Percentiles rank a stretch among this genome's conserved stretches.
phyloP scores from a whole-genome alignment of 352 stramenopile genomes.

The Pythium aquatile region DNA sequence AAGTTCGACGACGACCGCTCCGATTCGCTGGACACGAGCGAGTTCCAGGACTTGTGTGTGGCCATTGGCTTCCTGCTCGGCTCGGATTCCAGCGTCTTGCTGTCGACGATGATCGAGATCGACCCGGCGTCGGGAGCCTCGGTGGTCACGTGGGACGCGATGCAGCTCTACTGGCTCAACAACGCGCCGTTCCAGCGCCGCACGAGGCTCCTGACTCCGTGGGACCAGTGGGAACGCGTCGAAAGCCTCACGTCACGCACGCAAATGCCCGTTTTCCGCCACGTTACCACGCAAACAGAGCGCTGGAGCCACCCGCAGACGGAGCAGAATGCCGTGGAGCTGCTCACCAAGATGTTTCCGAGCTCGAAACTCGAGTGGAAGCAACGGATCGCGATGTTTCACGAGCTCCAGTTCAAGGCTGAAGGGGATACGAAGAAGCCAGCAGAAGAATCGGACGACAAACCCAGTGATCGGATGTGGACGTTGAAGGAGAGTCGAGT shows the following conservation, averaged over 20 bases:
- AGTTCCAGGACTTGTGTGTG: conserved; percentile 68
- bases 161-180: conserved; percentile 47
- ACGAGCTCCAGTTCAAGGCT: conserved; percentile 42
- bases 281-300: conserved; percentile 37
- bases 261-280: conserved; percentile 31
- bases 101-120: conserved; percentile 42
- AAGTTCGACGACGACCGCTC: conserved; percentile 63
- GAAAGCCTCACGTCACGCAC: conserved; percentile 33
- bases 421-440: conserved; percentile 4
- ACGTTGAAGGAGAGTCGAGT: conserved; percentile 27
- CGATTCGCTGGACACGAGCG: conserved; percentile 38
- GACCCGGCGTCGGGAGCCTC: conserved; percentile 33
- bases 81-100: conserved; percentile 16
- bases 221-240: conserved; percentile 42
- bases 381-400: conserved; percentile 49
- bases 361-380: conserved; percentile 54
- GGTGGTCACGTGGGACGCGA: conserved; percentile 45
- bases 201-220: conserved; percentile 27
- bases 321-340: conserved; percentile 40
- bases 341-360: conserved; percentile 47
- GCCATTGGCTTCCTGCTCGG: conserved; percentile 31
- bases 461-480: conserved; percentile 11
- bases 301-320: conserved; percentile 54
- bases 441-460: not conserved
- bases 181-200: conserved; percentile 58